phyloP scores from a whole-genome alignment of 2,329 filamentous ascomycete genomes.

The Alternaria arbusti region DNA sequence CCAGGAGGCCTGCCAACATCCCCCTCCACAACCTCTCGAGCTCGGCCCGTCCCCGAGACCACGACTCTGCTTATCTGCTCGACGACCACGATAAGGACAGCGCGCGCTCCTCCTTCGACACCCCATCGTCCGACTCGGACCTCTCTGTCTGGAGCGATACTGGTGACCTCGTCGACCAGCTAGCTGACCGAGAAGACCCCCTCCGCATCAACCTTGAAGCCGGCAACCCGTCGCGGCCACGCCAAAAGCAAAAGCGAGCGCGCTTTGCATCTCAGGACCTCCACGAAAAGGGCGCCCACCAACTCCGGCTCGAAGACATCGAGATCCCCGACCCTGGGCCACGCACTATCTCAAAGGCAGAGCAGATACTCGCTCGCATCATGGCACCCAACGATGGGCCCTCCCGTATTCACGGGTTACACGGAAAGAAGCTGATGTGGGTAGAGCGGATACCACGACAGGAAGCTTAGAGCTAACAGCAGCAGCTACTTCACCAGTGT shows the following conservation, averaged over 20 bases:
- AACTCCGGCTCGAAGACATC: constrained; percentile 74
- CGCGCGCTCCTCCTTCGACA: constrained; percentile 61
- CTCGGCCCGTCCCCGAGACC: constrained; percentile 51
- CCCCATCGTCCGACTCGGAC: constrained; percentile 66
- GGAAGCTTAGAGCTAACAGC: constrained; percentile 12
- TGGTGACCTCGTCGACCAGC: constrained; percentile 91
- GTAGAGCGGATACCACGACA: constrained; percentile 32
- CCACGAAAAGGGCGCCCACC: constrained; percentile 52
- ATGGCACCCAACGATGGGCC: constrained; percentile 78
- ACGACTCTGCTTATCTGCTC: constrained; percentile 49
- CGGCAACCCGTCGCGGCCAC: constrained; percentile 58
- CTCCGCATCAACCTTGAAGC: constrained; percentile 74
- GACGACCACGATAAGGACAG: constrained; percentile 58
- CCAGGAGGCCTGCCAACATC: constrained; percentile 80
- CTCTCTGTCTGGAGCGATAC: constrained; percentile 92
- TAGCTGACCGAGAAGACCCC: constrained; percentile 82
- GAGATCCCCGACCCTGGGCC: constrained; percentile 73
- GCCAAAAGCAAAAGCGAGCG: constrained; percentile 66
- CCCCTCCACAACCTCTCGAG: constrained; percentile 76
- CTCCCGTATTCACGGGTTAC: constrained; percentile 84
- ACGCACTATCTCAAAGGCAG: constrained; percentile 67
- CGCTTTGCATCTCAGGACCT: constrained; percentile 65
- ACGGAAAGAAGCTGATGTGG: constrained; percentile 92
- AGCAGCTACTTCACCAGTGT: constrained; percentile 91
- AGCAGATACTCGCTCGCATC: constrained; percentile 77